These are phyloP conservation scores for Neonothopanus nambi DNA, from an alignment of 1,284 basidiomycete species.

Conservation along the genomic window DNA sequence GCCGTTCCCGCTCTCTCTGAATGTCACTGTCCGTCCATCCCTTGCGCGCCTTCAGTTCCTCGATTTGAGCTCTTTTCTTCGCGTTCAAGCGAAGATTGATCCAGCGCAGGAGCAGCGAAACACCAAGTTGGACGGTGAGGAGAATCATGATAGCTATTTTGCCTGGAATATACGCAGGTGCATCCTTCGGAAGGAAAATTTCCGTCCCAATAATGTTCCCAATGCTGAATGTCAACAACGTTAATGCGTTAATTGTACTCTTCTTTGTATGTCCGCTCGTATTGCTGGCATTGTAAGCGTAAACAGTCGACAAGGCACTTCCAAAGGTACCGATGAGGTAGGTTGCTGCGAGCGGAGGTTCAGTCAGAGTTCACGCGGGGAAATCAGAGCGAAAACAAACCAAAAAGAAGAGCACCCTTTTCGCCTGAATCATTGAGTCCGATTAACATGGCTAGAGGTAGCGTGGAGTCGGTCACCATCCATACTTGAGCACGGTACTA, in stretches of 20 bases:
- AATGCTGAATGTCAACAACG: slow-evolving; percentile 54
- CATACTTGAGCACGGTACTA: neutral
- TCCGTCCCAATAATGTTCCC: slow-evolving; percentile 64
- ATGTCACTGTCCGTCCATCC: slow-evolving; percentile 62
- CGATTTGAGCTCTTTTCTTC: slow-evolving; percentile 46
- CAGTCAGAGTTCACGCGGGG: neutral
- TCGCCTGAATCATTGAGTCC: slow-evolving; percentile 50
- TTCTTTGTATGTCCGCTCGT: slow-evolving; percentile 72
- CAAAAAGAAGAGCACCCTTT: slow-evolving; percentile 60
- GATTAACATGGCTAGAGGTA: slow-evolving; percentile 50
- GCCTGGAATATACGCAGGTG: slow-evolving; percentile 61
- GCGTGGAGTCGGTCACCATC: neutral
- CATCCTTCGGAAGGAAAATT: slow-evolving; percentile 63
- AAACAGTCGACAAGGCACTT: slow-evolving; percentile 59
- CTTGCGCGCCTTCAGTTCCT: slow-evolving; percentile 42
- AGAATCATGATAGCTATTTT: slow-evolving; percentile 64
- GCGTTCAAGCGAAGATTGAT: slow-evolving; percentile 58
- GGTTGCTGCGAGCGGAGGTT: slow-evolving; percentile 34
- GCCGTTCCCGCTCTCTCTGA: slow-evolving; percentile 52
- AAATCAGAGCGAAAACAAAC: slow-evolving; percentile 30
- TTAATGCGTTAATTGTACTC: slow-evolving; percentile 63
- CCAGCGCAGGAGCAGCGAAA: slow-evolving; percentile 53
- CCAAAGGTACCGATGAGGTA: slow-evolving; percentile 64
- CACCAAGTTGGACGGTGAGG: slow-evolving; percentile 49
- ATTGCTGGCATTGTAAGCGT: slow-evolving; percentile 43